Evolutionary conservation across 148 eudicot genomes (phyloP).

Genomic region (Fallopia convolvulus): DNA sequence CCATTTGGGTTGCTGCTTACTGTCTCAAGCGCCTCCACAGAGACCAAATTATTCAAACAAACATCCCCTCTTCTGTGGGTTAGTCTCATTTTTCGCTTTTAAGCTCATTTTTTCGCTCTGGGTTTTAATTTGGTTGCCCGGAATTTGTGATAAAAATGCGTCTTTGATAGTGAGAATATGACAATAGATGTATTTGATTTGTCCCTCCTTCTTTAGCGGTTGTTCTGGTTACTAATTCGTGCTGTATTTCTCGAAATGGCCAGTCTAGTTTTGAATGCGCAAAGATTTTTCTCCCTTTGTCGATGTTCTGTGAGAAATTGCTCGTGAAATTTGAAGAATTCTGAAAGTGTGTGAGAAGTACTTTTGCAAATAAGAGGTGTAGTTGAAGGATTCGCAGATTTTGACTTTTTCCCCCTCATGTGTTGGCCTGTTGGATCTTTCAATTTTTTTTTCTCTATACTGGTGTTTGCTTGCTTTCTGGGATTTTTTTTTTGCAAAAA

Average conservation of each 20-base stretch:
- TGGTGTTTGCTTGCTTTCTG: background rate
- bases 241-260: background rate
- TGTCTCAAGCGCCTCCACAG: slow-evolving; percentile 65
- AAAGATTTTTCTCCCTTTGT: background rate
- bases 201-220: background rate
- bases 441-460: background rate
- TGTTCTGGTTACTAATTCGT: background rate
- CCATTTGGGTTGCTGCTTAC: slow-evolving; percentile 83
- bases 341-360: background rate
- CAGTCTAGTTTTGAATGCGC: background rate
- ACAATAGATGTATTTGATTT: background rate
- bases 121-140: background rate
- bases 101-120: background rate
- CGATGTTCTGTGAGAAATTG: background rate
- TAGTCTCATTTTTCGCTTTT: slow-evolving; percentile 13
- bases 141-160: background rate
- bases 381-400: background rate
- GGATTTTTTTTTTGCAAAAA: background rate
- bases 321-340: background rate
- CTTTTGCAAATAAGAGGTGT: background rate
- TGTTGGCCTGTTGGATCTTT: background rate
- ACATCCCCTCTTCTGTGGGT: slow-evolving; percentile 80
- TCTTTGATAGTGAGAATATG: background rate
- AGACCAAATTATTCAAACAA: slow-evolving; percentile 46
- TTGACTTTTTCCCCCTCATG: background rate